Evolutionary conservation across 768 basidiomycete species (phyloP), one percentile per base, ranked within the genome.

Genomic region (Phaeolepiota aurea): DNA sequence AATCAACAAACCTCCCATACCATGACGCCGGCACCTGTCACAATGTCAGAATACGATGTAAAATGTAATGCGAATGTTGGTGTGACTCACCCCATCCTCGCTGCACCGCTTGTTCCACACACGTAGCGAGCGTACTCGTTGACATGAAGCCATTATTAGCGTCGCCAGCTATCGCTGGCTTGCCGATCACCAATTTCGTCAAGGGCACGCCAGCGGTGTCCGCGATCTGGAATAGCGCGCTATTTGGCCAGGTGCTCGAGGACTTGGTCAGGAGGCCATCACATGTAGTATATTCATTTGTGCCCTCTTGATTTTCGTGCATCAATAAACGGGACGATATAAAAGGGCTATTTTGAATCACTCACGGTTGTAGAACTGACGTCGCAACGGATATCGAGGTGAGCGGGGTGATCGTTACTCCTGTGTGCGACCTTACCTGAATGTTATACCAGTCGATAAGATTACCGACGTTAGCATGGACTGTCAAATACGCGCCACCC

Each of bases 161-260:
- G 40, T 77, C 75, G 5, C 59, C 49, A 0, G 66, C 41, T 10
- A 54, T 62, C 1, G 75, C 77, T 1, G 83, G 84, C 58, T 88
- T 88, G 3, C 83, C 84, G 50, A 88, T 82, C 45, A 87, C 76
- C 37, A 87, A 65, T 59, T 88, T 87, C 54, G 71, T 56, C 33
- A 76, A 51, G 2, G 67, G 54, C 5, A 87, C 72, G 15, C 80
- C 33, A n/a, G 7, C 81, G 43, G 59, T 72, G 1, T 68, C 66
- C 36, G 72, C 71, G 45, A 80, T 77, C 53, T 79, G 69, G 57
- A 79, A 75, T 22, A 71, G 61, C 0, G 82, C 68, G 0, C 79
- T 69, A 28, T 77, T 40, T 5, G 84, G 86, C 76, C 77, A 86
- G 30, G 62, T 55, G 41, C 57, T 64, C 3, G 79, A 77, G 4